Evolutionary conservation across 768 basidiomycete species (phyloP), one percentile per base, ranked within the genome.

Genomic region (Holtermannia corniformis): DNA sequence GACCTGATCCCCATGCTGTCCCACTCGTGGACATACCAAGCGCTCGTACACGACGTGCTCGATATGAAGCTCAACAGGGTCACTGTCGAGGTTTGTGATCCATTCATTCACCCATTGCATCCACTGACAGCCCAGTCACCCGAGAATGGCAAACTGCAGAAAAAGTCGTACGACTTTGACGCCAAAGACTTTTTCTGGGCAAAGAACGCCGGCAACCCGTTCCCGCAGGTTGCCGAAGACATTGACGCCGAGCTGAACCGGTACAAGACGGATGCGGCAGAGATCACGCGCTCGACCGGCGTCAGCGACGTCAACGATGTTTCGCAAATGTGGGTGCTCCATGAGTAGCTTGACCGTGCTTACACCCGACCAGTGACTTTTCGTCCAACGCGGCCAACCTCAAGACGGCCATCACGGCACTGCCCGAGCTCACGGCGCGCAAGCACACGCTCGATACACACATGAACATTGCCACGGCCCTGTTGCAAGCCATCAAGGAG

Each of bases 181-280:
- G 84, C 88, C 20, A 96, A 93, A 65, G 95, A 99, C 72, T 99
- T 95, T 74, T 99, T 99, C 77, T 99, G 95, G 95, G 85, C 83
- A 1, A 89, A 87, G 70, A 95, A 97, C 65, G 89, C 92, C 0
- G 83, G 87, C 5, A 88, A 86, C 55, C 93, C 93, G 3, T 99
- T 99, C 78, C 95, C 95, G 37, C 88, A 95, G 61, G 95, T 99
- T 3, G 93, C 95, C 1, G 95, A 95, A 68, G 93, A 97, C 58
- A 96, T 99, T 49, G 90, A 99, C 64, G 63, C 78, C 4, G 95
- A 96, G 71, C 74, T 97, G 60, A 90, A 84, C 73, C 83, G 83
- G 73, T 77, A 78, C 67, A 97, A 96, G 75, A 82, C 86, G 64
- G 95, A 99, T 63, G 91, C 95, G 3, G 90, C 89, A 16, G 95